These are phyloP conservation scores for Phytopythium oedochilum DNA, from an alignment of 352 stramenopile species.

Conservation along the genomic window DNA sequence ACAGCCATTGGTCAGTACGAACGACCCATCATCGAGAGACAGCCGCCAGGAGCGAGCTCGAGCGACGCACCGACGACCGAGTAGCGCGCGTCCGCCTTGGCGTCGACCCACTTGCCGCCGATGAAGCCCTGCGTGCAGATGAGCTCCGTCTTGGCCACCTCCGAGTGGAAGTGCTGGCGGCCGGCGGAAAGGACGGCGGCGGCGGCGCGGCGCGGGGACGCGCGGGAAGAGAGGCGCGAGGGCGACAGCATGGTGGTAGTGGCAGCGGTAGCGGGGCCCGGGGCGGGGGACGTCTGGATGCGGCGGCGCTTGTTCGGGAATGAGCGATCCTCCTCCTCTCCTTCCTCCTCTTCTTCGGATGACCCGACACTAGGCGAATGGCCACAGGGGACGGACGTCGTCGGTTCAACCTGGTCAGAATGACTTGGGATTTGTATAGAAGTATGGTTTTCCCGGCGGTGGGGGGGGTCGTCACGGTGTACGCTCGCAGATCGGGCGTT, in stretches of 20 bases:
- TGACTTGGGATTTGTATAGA: slow-evolving; percentile 16
- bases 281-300: slow-evolving; percentile 3
- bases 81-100: slow-evolving; percentile 48
- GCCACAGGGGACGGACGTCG: slow-evolving; percentile 2
- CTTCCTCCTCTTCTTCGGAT: not conserved
- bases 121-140: slow-evolving; percentile 77
- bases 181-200: not conserved
- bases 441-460: not conserved
- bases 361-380: slow-evolving; percentile 1
- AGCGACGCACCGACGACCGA: slow-evolving; percentile 44
- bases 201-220: slow-evolving; percentile 13
- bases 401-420: slow-evolving; percentile 6
- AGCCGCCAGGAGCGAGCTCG: no score
- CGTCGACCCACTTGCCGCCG: slow-evolving; percentile 71
- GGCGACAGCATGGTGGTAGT: slow-evolving; percentile 16
- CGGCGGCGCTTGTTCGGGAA: slow-evolving; percentile 19
- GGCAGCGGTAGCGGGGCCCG: not conserved
- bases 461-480: slow-evolving; percentile 7
- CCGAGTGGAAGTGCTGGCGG: slow-evolving; percentile 38
- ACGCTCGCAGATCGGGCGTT: slow-evolving; percentile 21
- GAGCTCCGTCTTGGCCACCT: slow-evolving; percentile 57
- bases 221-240: slow-evolving; percentile 17
- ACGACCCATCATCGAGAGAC: no score
- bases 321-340: slow-evolving; percentile 5
- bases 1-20: not conserved